Evolutionary conservation across 2,329 filamentous ascomycete species (phyloP), one percentile per base, ranked within the genome.

Genomic region (Aureobasidium sp.): DNA sequence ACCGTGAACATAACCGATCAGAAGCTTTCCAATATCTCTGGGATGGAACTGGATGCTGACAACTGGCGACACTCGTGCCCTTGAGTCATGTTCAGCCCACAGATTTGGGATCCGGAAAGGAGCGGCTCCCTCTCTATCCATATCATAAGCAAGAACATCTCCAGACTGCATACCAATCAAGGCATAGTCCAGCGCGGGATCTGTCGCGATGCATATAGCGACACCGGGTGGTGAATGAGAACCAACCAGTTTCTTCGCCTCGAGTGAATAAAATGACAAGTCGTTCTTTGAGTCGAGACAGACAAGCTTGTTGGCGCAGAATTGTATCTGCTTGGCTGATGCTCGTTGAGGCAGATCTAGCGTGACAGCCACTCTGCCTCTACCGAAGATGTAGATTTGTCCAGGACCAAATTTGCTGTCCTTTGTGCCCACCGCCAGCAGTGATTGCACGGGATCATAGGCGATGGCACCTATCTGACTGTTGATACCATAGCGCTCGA

Each of bases 181-280:
- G 41, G 88, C 91, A 85, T 95, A 99, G 73, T 99, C 94, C 63
- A 99, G 80, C 77, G 90, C 90, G 0, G 93, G 91, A 72, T 99
- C 94, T 8, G 89, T 91, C 62, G 88, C 81, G 69, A 97, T 72
- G 36, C 84, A 83, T 15, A 85, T 86, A 25, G 92, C 89, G 53
- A 86, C 82, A 6, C 90, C 91, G 0, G 91, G 89, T 10, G 91
- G 87, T 4, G 89, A 84, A 71, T 91, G 88, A 37, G 85, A 85
- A 30, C 85, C 83, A 42, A 91, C 67, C 61, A 87, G 80, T 61
- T 79, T 80, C 67, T 86, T 88, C 0, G 84, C 83, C 65, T 88
- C 85, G 29, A 97, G 80, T 62, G 94, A 88, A 82, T 89, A 97
- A 68, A 97, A 79, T 54, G 83, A 85, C 45, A 99, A 72, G 72